Evolutionary conservation across 345 rosid species (phyloP).

Genomic region (Sonneratia alba): DNA sequence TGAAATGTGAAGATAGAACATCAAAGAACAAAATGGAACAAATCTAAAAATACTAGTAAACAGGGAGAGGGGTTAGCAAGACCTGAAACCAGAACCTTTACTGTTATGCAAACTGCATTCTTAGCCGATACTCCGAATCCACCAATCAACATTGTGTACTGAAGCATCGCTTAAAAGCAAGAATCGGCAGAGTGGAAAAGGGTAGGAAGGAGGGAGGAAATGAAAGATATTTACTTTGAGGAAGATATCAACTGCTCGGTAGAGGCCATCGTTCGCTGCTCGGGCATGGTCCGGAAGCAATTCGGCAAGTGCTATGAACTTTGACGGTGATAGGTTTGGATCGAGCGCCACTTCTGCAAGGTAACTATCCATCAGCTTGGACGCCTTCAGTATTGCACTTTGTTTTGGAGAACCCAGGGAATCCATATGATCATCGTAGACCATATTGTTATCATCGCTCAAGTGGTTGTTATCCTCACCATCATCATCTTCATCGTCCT

Average conservation of each 20-base stretch:
- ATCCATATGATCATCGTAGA: slow-evolving; percentile 50
- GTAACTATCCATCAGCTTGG: slow-evolving; percentile 74
- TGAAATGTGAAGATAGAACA: too few species aligned
- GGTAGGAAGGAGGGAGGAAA: neutral
- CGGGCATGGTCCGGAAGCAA: slow-evolving; percentile 92
- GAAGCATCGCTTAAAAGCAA: neutral
- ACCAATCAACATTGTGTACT: too few species aligned
- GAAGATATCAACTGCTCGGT: slow-evolving; percentile 84
- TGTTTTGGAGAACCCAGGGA: slow-evolving; percentile 85
- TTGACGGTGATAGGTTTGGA: slow-evolving; percentile 56
- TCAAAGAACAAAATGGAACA: too few species aligned
- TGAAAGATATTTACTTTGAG: slow-evolving; percentile 40
- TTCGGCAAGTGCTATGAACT: slow-evolving; percentile 75
- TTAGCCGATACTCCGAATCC: too few species aligned
- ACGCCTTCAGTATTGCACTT: slow-evolving; percentile 81
- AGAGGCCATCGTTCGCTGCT: slow-evolving; percentile 65
- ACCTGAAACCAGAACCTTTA: too few species aligned
- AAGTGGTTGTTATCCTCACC: slow-evolving; percentile 35
- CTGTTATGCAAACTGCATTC: too few species aligned
- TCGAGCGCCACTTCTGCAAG: slow-evolving; percentile 89
- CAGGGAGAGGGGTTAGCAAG: too few species aligned
- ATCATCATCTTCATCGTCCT: slow-evolving; percentile 55
- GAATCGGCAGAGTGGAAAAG: neutral
- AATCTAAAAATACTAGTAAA: too few species aligned
- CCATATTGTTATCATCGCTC: slow-evolving; percentile 67